Evolutionary conservation across 768 basidiomycete genomes (phyloP), one percentile per base, ranked within the genome.

Genomic region (Boletus coccyginus): DNA sequence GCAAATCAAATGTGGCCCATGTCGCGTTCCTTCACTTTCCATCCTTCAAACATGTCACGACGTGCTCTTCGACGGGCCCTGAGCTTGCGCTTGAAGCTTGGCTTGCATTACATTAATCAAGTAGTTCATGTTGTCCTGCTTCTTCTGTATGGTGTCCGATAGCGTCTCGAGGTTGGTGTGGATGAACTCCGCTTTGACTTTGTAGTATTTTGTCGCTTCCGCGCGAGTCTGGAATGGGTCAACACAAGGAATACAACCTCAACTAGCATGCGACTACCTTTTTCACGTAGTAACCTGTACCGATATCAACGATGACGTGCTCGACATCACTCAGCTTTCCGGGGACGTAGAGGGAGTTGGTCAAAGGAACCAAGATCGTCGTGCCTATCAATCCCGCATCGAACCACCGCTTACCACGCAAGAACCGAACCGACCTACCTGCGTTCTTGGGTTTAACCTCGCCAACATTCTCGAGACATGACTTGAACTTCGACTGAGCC

Each of bases 281-380:
- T 74, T 92, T 86, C 17, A 98, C 90, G 62, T 88, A 98, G 73
- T 98, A 99, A 0, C 97, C 96, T 0, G 96, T 98, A 2, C 97
- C 97, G 29, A 98, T 81, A 69, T 99, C 97, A 39, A 98, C 84
- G 59, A 98, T 87, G 46, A 99, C 95, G 62, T 92, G 82, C 44
- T 94, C 88, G 1, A 83, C 72, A 66, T 97, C 90, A 41, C 77
- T 79, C 46, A 98, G 78, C 73, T 87, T 93, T 19, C 95, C 97
- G 3, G 96, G 94, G 27, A 98, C 90, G 67, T 98, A 98, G 3
- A 99, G 81, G 1, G 95, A 98, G 70, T 90, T 92, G 16, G 94
- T 98, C 52, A 98, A 73, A 7, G 97, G 96, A 11, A 98, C 92
- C 14, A 98, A 79, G 58, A 97, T 84, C 21, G 87, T 85, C 78